Percentiles rank a stretch among this genome's conserved stretches.
Conservation (phyloP, 805 yeast species). For the Saccharomyces paradoxus region DNA sequence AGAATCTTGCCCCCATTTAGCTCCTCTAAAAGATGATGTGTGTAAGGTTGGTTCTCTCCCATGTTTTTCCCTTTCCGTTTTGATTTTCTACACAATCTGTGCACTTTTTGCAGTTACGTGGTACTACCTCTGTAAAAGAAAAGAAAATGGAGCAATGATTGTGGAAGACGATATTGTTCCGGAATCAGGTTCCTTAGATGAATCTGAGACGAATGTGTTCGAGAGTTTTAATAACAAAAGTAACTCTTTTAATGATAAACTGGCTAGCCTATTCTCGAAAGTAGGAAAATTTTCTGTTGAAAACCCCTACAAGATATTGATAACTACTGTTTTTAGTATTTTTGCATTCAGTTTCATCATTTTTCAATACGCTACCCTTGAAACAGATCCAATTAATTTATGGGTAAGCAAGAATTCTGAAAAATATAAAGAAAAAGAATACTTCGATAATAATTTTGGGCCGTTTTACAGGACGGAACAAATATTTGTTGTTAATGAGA, state of each 20-base stretch:
- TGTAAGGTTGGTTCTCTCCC: constrained; percentile 60
- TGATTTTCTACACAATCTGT: constrained; percentile 39
- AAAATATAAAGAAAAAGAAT: constrained; percentile 57
- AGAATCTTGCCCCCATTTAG: constrained; percentile 64
- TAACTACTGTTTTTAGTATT: constrained; percentile 33
- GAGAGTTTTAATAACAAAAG: background rate
- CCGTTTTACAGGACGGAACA: constrained; percentile 90
- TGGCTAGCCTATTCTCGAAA: constrained; percentile 34
- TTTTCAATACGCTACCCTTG: constrained; percentile 46
- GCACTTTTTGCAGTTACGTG: constrained; percentile 11
- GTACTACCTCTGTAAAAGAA: constrained; percentile 11
- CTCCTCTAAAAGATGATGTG: constrained; percentile 33
- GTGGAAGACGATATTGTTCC: constrained; percentile 5
- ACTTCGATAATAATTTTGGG: constrained; percentile 75
- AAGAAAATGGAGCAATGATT: constrained; percentile 19
- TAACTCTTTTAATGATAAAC: constrained; percentile 6
- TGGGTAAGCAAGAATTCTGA: constrained; percentile 84
- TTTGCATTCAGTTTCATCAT: constrained; percentile 32
- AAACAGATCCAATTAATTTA: constrained; percentile 69
- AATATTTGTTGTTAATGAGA: constrained; percentile 58
- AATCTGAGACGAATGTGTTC: background rate
- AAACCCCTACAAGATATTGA: constrained; percentile 48
- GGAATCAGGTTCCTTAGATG: background rate
- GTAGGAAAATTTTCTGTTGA: constrained; percentile 54
- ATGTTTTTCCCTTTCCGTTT: constrained; percentile 61